Evolutionary conservation across 208 protist species (phyloP).

Genomic region (Entamoeba dispar): DNA sequence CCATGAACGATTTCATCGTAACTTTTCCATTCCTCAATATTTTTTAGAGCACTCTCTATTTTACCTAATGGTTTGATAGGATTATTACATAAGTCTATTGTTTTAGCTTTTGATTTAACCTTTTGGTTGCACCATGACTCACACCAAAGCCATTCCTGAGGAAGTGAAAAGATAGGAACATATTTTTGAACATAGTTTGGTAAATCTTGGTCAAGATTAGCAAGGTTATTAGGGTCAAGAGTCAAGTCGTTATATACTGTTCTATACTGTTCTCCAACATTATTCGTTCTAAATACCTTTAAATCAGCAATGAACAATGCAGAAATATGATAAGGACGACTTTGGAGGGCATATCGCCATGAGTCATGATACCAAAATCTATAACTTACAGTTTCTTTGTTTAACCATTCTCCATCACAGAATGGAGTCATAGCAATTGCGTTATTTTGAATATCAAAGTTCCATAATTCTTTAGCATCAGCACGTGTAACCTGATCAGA

Average conservation of each 20-base stretch:
- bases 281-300: constrained; percentile 47
- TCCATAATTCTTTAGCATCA: constrained; percentile 72
- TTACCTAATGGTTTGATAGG: constrained; percentile 43
- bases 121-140: constrained; percentile 79
- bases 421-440: constrained; percentile 20
- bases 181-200: constrained; percentile 73
- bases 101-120: constrained; percentile 29
- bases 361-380: constrained; percentile 64
- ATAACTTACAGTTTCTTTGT: constrained; percentile 17
- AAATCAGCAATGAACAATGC: constrained; percentile 85
- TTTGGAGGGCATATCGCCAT: constrained; percentile 69
- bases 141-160: constrained; percentile 84
- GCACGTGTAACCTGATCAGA: constrained; percentile 75
- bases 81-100: constrained; percentile 49
- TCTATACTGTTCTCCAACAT: constrained; percentile 65
- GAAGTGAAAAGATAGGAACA: constrained; percentile 74
- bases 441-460: constrained; percentile 64
- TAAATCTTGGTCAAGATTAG: constrained; percentile 70
- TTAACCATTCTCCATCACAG: constrained; percentile 8
- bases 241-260: constrained; percentile 56
- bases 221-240: constrained; percentile 58
- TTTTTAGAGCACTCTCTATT: constrained; percentile 20
- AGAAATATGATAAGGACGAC: constrained; percentile 76
- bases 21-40: constrained; percentile 17
- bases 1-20: not conserved